phyloP scores from a whole-genome alignment of 139 green algal species.

The Chlorella vulgaris region DNA sequence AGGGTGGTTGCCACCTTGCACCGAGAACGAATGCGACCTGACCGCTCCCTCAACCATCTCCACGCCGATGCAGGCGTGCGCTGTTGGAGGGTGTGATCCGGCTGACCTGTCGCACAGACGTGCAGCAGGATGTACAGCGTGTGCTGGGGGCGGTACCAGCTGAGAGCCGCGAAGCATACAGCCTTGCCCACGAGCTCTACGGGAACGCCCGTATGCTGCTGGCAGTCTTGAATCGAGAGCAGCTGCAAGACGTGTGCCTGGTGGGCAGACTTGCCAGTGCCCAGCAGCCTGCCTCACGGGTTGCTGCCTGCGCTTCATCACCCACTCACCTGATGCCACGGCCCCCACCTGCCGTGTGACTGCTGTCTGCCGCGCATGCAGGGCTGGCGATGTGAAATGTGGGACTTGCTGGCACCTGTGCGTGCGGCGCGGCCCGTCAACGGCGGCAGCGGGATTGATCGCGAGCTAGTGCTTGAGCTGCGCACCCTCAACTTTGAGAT shows the following conservation, averaged over 20 bases:
- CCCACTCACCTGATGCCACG: no score
- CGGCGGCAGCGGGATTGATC: slow-evolving; percentile 33
- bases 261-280: no score
- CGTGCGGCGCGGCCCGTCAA: slow-evolving; percentile 40
- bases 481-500: slow-evolving; percentile 49
- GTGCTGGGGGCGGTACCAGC: slow-evolving; percentile 30
- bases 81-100: slow-evolving; percentile 49
- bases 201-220: slow-evolving; percentile 52
- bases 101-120: slow-evolving; percentile 45
- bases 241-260: slow-evolving; percentile 47
- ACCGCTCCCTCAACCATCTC: background rate
- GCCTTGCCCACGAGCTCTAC: slow-evolving; percentile 45
- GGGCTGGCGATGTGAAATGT: slow-evolving; percentile 53
- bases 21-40: no score
- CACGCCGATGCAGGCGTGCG: slow-evolving; percentile 29
- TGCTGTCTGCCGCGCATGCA: background rate
- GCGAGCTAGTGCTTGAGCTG: slow-evolving; percentile 43
- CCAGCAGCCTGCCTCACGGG: no score
- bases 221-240: slow-evolving; percentile 36
- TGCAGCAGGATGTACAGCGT: slow-evolving; percentile 40
- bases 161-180: slow-evolving; percentile 22
- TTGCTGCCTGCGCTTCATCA: no score
- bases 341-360: no score
- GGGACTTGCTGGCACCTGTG: slow-evolving; percentile 41
- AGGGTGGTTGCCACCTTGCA: no score